These are phyloP conservation scores for Venturia asperata DNA, from an alignment of 2,329 filamentous ascomycete genomes.

Conservation along the genomic window DNA sequence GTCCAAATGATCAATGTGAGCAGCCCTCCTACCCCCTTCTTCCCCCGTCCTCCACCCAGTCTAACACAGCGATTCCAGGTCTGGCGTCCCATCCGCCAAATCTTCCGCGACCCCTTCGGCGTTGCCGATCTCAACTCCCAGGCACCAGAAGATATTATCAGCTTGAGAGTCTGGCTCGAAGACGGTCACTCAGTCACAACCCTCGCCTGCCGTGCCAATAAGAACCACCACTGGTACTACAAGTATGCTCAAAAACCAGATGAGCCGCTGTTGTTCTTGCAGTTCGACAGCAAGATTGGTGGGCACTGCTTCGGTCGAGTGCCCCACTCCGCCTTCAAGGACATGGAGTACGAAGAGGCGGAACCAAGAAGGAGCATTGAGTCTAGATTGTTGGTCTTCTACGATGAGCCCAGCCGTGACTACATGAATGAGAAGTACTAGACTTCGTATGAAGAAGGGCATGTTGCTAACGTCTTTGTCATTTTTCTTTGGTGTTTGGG, in stretches of 20 bases:
- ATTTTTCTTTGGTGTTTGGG: background rate
- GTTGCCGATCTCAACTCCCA: slow-evolving; percentile 25
- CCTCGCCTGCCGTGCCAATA: slow-evolving; percentile 15
- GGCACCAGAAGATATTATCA: slow-evolving; percentile 26
- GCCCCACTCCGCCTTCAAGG: slow-evolving; percentile 31
- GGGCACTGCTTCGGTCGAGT: slow-evolving; percentile 22
- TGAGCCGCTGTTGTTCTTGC: slow-evolving; percentile 32
- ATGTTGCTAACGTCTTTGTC: background rate
- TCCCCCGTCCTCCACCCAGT: background rate
- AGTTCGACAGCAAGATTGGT: slow-evolving; percentile 31
- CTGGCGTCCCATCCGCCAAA: slow-evolving; percentile 31
- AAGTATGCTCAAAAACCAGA: slow-evolving; percentile 27
- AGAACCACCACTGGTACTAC: slow-evolving; percentile 30
- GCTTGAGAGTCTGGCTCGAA: slow-evolving; percentile 22
- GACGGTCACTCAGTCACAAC: slow-evolving; percentile 25
- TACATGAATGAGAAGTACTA: background rate
- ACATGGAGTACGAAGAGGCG: slow-evolving; percentile 25
- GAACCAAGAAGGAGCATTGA: slow-evolving; percentile 32
- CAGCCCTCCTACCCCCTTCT: too few species aligned
- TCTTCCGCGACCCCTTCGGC: slow-evolving; percentile 30
- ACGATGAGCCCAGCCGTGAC: background rate
- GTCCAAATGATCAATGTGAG: slow-evolving; percentile 32
- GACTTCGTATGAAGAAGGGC: background rate
- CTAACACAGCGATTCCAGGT: background rate
- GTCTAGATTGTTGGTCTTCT: slow-evolving; percentile 30